Evolutionary conservation across 78 protist genomes (phyloP).

Genomic region (Bodo saltans): DNA sequence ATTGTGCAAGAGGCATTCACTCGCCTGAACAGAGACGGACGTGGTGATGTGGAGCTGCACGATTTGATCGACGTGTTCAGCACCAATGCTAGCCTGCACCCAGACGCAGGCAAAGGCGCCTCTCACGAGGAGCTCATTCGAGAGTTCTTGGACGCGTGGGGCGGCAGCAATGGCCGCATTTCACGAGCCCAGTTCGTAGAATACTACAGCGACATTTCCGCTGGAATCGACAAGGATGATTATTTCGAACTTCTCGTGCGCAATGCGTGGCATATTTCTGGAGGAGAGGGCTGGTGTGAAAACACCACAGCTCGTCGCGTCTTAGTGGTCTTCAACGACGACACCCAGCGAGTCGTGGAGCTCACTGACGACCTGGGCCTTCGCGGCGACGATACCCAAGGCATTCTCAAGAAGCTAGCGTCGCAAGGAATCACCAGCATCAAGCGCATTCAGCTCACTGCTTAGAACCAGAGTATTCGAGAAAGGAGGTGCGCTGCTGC

Average conservation of each 20-base stretch:
- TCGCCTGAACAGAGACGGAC: constrained; percentile 8
- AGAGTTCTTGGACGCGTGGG: constrained; percentile 12
- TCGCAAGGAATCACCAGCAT: constrained; percentile 2
- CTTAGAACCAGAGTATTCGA: no score
- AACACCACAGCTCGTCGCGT: constrained; percentile 19
- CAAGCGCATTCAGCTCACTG: constrained; percentile 15
- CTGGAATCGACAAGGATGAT: constrained; percentile 19
- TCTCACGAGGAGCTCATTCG: constrained; percentile 2
- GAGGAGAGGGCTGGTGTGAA: constrained; percentile 16
- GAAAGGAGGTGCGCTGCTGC: no score
- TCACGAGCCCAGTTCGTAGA: constrained; percentile 12
- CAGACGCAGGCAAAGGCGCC: background rate
- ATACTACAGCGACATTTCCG: constrained; percentile 33
- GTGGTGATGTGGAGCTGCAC: background rate
- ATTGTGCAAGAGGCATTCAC: constrained; percentile 10
- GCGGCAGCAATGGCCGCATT: background rate
- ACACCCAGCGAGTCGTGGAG: constrained; percentile 19
- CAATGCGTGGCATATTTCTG: constrained; percentile 34
- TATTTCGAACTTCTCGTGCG: constrained; percentile 41
- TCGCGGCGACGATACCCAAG: background rate
- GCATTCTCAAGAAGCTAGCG: background rate
- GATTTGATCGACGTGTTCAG: constrained; percentile 4
- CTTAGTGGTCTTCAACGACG: constrained; percentile 16
- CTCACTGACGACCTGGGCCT: background rate
- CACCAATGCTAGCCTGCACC: constrained; percentile 7